Evolutionary conservation across 345 rosid genomes (phyloP).

Genomic region (Hevea brasiliensis): DNA sequence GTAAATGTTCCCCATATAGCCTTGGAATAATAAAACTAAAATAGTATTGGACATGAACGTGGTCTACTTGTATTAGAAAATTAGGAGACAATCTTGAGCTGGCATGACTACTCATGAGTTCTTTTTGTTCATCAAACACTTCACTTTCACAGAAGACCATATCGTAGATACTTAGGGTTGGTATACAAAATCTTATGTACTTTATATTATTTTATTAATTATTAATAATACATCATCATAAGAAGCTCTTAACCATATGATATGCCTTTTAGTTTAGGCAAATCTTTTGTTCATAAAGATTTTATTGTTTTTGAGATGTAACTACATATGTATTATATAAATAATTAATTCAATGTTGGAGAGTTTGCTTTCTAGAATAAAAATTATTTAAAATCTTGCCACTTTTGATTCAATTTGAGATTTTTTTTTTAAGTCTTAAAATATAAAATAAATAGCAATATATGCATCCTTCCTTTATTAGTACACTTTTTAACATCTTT

Average conservation of each 20-base stretch:
- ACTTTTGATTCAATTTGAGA: no score
- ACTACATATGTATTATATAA: no score
- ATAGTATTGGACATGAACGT: conserved; percentile 34
- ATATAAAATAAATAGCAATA: no score
- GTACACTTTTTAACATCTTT: no score
- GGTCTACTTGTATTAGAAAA: conserved; percentile 34
- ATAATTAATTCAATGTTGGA: no score
- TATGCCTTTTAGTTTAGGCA: no score
- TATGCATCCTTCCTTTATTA: neutral
- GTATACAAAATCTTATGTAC: conserved; percentile 1
- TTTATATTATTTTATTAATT: conserved; percentile 7
- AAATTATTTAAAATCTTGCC: no score
- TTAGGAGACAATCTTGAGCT: conserved; percentile 12
- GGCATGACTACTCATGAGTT: conserved; percentile 3
- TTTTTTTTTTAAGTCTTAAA: no score
- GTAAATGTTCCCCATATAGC: conserved; percentile 20
- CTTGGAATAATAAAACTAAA: conserved; percentile 14
- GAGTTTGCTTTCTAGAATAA: no score
- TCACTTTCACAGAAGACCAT: neutral
- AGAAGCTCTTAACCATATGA: no score
- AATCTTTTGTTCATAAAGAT: no score
- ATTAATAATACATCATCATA: neutral
- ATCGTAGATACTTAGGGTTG: neutral
- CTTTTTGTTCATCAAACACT: conserved; percentile 4
- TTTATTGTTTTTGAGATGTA: no score